Conservation (phyloP, 169 alveolate genomes). For the Plasmodium malariae region DNA sequence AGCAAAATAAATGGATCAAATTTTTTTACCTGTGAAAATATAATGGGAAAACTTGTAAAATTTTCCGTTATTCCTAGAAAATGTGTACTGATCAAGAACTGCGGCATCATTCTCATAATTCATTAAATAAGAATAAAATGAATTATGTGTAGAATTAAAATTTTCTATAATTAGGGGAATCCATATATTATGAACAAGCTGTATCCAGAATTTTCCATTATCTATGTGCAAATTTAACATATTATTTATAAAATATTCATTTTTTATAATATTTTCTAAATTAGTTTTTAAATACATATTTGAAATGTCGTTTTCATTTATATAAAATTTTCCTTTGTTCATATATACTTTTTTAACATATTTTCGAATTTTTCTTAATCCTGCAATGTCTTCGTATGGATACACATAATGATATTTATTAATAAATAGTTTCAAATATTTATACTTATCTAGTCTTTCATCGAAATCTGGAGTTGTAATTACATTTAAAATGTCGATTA, state of each 20-base stretch:
- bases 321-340: conserved; percentile 35
- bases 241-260: conserved; percentile 67
- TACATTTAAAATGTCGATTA: conserved; percentile 32
- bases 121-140: conserved; percentile 48
- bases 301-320: conserved; percentile 54
- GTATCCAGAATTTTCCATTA: conserved; percentile 75
- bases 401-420: conserved; percentile 67
- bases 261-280: conserved; percentile 55
- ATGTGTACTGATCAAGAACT: conserved; percentile 39
- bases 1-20: no score
- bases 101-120: conserved; percentile 29
- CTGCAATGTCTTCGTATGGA: conserved; percentile 50
- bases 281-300: conserved; percentile 66
- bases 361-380: conserved; percentile 49
- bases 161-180: conserved; percentile 49
- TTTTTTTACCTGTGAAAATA: conserved; percentile 51
- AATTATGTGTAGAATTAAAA: conserved; percentile 14
- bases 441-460: conserved; percentile 59
- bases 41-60: conserved; percentile 64
- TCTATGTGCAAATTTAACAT: conserved; percentile 71
- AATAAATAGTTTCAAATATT: conserved; percentile 59
- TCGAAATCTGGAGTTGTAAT: conserved; percentile 72
- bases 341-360: conserved; percentile 19
- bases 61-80: conserved; percentile 13
- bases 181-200: conserved; percentile 71